A percentile compares a stretch with the other conserved stretches of the same genome.
Conservation (phyloP, 192 early-diverging fungal genomes). For the Coemansia sp. region DNA sequence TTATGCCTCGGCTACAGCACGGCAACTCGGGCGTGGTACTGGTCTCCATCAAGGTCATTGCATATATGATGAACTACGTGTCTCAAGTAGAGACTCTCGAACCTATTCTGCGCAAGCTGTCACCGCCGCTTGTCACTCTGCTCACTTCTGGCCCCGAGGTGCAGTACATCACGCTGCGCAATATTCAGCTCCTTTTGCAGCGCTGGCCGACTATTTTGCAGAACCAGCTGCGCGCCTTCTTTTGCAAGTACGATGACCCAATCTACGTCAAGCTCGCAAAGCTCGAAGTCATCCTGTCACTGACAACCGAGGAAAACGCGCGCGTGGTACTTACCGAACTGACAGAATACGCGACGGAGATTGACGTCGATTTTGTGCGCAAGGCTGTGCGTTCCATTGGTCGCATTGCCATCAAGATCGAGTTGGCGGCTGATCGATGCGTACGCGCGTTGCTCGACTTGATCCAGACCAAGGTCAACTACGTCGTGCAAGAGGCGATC, state of each 20-base stretch:
- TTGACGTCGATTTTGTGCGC: conserved; percentile 98
- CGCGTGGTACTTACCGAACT: conserved; percentile 90
- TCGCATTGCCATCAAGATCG: conserved; percentile 96
- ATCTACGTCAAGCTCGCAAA: conserved; percentile 99
- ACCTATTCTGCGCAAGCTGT: conserved; percentile 80
- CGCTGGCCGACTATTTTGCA: conserved; percentile 85
- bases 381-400: conserved; percentile 97
- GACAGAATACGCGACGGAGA: conserved; percentile 93
- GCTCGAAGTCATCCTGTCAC: conserved; percentile 91
- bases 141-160: conserved; percentile 90
- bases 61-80: conserved; percentile 96
- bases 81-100: conserved; percentile 75
- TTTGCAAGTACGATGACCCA: conserved; percentile 99
- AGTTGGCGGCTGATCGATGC: conserved; percentile 82
- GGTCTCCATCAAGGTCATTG: conserved; percentile 83
- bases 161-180: conserved; percentile 96
- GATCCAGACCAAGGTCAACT: conserved; percentile 96
- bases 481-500: conserved; percentile 98
- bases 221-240: conserved; percentile 97
- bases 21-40: conserved; percentile 93
- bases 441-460: conserved; percentile 87
- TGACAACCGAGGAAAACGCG: conserved; percentile 83
- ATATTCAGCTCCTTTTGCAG: conserved; percentile 95
- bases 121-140: conserved; percentile 93
- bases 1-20: conserved; percentile 89